Percentiles rank a stretch among this genome's conserved stretches.
Conservation (phyloP, 129 eudicot species). For the Flaveria trinervia region DNA sequence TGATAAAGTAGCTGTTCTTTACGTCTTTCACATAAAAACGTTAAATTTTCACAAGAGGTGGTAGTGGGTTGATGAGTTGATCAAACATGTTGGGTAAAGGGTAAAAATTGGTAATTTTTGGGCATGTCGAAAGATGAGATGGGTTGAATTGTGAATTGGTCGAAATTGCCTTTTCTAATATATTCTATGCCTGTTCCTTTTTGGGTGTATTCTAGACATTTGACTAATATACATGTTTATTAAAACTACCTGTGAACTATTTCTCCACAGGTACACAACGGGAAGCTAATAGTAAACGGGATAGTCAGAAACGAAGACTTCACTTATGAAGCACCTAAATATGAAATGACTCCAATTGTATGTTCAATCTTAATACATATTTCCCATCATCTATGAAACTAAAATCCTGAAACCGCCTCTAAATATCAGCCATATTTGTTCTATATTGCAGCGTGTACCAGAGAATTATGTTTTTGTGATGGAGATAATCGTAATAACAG, state of each 20-base stretch:
- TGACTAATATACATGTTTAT: neutral
- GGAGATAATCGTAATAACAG: conserved; percentile 98
- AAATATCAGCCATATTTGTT: neutral
- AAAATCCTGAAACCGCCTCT: conserved; percentile 12
- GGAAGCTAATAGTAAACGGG: conserved; percentile 92
- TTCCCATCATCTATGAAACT: conserved; percentile 14
- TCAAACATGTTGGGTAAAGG: neutral
- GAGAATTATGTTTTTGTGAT: conserved; percentile 89
- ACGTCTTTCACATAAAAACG: neutral
- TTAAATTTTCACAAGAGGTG: neutral
- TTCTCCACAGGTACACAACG: conserved; percentile 69
- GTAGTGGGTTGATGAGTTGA: neutral
- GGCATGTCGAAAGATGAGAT: neutral
- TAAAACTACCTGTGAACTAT: conserved; percentile 5
- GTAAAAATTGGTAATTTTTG: neutral
- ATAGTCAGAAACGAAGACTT: conserved; percentile 69
- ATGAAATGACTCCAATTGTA: conserved; percentile 82
- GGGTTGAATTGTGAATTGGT: neutral
- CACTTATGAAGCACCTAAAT: conserved; percentile 79
- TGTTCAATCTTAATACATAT: conserved; percentile 23
- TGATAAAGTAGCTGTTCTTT: neutral
- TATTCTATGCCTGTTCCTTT: neutral
- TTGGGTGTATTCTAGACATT: neutral
- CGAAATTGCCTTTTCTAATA: neutral
- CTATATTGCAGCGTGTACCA: conserved; percentile 72